Evolutionary conservation across 129 eudicot species (phyloP), one percentile per base, ranked within the genome.

Genomic region (Heracleum sosnowskyi): DNA sequence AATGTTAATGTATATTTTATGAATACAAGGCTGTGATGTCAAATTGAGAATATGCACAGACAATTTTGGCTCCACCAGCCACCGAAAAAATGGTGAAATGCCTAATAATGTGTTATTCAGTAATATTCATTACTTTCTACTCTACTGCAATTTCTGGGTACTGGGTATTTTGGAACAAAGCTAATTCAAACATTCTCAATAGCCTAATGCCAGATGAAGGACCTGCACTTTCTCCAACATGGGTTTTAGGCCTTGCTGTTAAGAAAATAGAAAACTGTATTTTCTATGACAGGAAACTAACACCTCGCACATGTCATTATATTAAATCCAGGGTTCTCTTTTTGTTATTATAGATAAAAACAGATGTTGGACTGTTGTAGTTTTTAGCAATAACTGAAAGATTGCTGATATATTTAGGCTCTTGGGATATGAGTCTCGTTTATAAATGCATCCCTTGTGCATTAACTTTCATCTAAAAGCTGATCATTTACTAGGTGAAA

Each of bases 11-110:
- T 75, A 13, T 51, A 34, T 28, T 39, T 77, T 68, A 20, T 53
- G 2, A 53, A 22, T 53, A 53, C 39, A 2, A 40, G n/a, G 22
- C 28, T 10, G 1, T 22, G 11, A 28, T 40, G 60, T 63, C 62
- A 41, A 6, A 36, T 22, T 70, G n/a, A 36, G 4, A 22, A 35
- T 78, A 41, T 60, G 66, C 85, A 46, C 89, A 95, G 97, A 97
- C 98, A 26, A 95, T 97, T 44, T 84, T 95, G 83, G 98, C 98
- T 74, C 98, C 97, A 49, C 98, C 98, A 12, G 98, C 85, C 45
- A 83, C 97, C 0, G 98, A 97, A 55, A 95, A 95, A 91, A 91
- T 91, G 98, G 82, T 90, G 57, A 95, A 95, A 83, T 97, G 97
- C 81, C 93, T 95, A 34, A 29, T 83, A 24, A 80, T 95, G 91